Evolutionary conservation across 148 eudicot species (phyloP).

Genomic region (Amaranthus palmeri): DNA sequence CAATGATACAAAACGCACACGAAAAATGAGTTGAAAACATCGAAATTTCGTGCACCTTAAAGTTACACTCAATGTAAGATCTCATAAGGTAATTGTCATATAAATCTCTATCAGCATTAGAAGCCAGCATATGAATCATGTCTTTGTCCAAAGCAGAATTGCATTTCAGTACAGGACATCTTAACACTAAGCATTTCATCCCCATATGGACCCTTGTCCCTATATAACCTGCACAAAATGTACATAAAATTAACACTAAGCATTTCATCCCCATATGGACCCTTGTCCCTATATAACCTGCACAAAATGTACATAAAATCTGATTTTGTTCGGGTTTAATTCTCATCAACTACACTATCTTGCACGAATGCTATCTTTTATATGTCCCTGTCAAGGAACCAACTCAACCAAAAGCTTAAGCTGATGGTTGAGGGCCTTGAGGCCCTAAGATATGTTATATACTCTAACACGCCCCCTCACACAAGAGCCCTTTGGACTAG

Average conservation of each 20-base stretch:
- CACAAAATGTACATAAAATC: not conserved
- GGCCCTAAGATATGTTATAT: too few species aligned
- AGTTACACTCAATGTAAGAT: conserved; percentile 8
- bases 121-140: conserved; percentile 15
- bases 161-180: conserved; percentile 17
- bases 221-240: conserved; percentile 17
- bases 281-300: conserved; percentile 12
- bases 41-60: conserved; percentile 2
- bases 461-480: too few species aligned
- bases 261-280: not conserved
- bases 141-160: conserved; percentile 4
- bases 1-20: not conserved
- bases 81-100: not conserved
- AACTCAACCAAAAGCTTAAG: too few species aligned
- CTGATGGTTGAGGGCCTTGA: too few species aligned
- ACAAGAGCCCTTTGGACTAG: too few species aligned
- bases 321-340: not conserved
- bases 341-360: not conserved
- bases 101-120: not conserved
- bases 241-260: conserved; percentile 2
- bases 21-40: not conserved
- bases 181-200: not conserved
- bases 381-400: too few species aligned
- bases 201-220: not conserved
- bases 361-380: not conserved